Percentiles rank a stretch among this genome's conserved stretches.
Conservation (phyloP, 108 stramenopile genomes). For the Discostella stelligeroides region DNA sequence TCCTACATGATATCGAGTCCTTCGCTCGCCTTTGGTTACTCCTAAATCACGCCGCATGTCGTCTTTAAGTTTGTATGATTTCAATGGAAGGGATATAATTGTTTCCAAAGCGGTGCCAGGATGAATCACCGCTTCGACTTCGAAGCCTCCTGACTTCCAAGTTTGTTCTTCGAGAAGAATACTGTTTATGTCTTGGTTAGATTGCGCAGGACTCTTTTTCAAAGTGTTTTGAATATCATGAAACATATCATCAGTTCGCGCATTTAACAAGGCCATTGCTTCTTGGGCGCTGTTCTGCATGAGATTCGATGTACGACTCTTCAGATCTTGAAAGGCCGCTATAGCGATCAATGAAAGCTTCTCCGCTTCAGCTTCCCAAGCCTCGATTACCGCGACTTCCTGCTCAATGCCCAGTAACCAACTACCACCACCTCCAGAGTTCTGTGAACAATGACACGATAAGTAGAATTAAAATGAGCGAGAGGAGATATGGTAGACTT, state of each 20-base stretch:
- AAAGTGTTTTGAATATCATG: conserved; percentile 8
- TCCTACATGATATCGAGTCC: conserved; percentile 42
- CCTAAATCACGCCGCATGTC: conserved; percentile 33
- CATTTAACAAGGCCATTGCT: conserved; percentile 4
- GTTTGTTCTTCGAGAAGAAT: conserved; percentile 10
- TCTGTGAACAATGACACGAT: neutral
- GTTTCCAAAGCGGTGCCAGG: conserved; percentile 22
- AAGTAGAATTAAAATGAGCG: too few relatives aligned
- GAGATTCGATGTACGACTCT: conserved; percentile 12
- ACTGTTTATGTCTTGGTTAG: too few relatives aligned
- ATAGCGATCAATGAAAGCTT: conserved; percentile 38
- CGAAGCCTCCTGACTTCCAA: conserved; percentile 28
- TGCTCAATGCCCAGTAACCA: conserved; percentile 32
- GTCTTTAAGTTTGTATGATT: conserved; percentile 30
- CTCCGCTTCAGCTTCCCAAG: conserved; percentile 42
- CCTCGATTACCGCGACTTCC: conserved; percentile 24
- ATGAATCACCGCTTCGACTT: conserved; percentile 15
- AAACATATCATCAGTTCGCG: conserved; percentile 16
- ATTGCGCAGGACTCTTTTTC: too few relatives aligned
- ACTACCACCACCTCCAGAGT: conserved; percentile 3
- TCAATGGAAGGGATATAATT: conserved; percentile 25
- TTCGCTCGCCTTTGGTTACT: conserved; percentile 23
- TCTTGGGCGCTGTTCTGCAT: neutral
- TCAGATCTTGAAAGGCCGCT: conserved; percentile 28
- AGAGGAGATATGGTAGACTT: neutral